Base-by-base conservation (phyloP, 2,329 filamentous ascomycete species). In the Talaromyces sp. region DNA sequence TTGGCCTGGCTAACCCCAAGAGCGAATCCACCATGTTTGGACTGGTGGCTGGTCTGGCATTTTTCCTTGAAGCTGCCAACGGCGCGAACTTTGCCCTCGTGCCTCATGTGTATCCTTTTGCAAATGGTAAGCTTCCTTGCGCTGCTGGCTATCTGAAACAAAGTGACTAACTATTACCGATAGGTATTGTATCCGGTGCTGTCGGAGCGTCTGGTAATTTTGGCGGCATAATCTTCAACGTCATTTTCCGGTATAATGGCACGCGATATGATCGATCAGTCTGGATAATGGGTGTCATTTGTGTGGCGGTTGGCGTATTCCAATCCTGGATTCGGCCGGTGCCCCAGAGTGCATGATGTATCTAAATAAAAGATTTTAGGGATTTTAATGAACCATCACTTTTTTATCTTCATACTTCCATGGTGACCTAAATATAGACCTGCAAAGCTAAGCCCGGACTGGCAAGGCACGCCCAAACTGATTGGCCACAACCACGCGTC, bases 21-120 rank as follows among this genome's bases (percentile, higher is more conserved):
- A 70, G 81, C 26, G 73, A 87, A 54, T 75, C 81, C 7, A 85
- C 84, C 2, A 87, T 95, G 81, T 86, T 94, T 59, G 90, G 89
- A 1, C 84, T 96, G 6, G 78, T 95, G 9, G 87, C 88, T 1
- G 83, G 90, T 10, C 83, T 92, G 77, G 90, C 89, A 0, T 82
- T 96, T 71, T 96, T 96, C 78, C 76, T 92, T 50, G 91, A 95
- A 72, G 90, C 89, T 1, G 87, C 87, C 48, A 96, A 96, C 70
- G 92, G 92, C 0, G 87, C 90, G 46, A 94, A 90, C 76, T 96
- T 94, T 74, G 85, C 90, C 0, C 82, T 96, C 6, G 88, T 96
- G 26, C 91, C 92, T 3, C 92, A 96, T 70, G 88, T 96, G 1
- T 89, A 92, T 74, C 90, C 91, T 0, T 83, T 82, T 62, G 90